These are phyloP conservation scores for Blastocystis sp. DNA, from an alignment of 352 stramenopile genomes.

Conservation along the genomic window DNA sequence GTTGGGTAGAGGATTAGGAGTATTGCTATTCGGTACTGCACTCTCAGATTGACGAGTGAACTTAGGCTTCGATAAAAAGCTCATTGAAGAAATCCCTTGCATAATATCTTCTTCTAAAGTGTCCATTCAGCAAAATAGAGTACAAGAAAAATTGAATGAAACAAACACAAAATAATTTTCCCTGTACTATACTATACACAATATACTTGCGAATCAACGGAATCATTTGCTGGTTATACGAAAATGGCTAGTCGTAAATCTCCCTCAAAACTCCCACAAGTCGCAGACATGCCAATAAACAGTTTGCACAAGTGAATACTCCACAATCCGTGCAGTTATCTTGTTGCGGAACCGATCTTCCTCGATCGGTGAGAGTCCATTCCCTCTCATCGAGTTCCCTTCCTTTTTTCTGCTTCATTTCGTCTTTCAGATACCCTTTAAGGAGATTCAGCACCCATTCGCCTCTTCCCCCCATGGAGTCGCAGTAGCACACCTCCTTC, in stretches of 20 bases:
- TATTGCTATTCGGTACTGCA: too few species aligned
- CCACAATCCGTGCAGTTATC: constrained; percentile 41
- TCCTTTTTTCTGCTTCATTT: constrained; percentile 5
- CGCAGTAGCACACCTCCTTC: constrained; percentile 34
- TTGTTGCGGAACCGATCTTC: constrained; percentile 4
- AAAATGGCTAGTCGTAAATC: constrained; percentile 15
- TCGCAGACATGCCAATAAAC: not conserved
- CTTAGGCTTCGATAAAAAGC: not conserved
- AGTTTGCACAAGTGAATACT: constrained; percentile 36
- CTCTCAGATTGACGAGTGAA: not conserved
- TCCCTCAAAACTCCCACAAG: not conserved
- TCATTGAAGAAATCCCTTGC: constrained; percentile 13
- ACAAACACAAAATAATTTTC: not conserved
- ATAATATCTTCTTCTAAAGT: not conserved
- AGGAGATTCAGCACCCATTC: not conserved
- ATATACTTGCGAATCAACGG: constrained; percentile 24
- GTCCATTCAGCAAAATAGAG: not conserved
- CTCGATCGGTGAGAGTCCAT: not conserved
- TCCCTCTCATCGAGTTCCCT: not conserved
- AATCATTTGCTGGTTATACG: not conserved
- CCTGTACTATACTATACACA: constrained; percentile 42
- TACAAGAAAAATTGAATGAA: not conserved
- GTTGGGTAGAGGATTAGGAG: too few species aligned
- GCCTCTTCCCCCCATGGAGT: constrained; percentile 2
- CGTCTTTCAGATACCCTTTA: not conserved